Evolutionary conservation across 1,284 basidiomycete species (phyloP).

Genomic region (Sphagnurus paluster): DNA sequence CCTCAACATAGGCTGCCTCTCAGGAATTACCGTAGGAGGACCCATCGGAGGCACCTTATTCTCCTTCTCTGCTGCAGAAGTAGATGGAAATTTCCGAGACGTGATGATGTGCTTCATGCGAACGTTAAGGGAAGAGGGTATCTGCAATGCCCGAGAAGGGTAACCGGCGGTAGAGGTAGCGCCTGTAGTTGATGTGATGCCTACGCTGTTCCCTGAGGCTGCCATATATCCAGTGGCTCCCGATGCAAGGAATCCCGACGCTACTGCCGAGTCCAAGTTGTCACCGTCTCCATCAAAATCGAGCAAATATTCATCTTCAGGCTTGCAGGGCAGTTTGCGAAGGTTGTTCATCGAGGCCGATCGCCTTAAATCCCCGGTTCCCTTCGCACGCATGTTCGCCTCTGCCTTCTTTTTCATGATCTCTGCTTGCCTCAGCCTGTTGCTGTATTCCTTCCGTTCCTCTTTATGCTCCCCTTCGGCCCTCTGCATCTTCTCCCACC

Average conservation of each 20-base stretch:
- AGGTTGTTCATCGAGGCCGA: constrained; percentile 80
- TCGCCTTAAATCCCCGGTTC: constrained; percentile 65
- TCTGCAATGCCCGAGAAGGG: constrained; percentile 40
- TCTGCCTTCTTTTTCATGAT: constrained; percentile 45
- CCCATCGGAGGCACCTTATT: constrained; percentile 56
- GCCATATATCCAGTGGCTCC: constrained; percentile 64
- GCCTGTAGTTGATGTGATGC: constrained; percentile 85
- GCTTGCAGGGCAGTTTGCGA: constrained; percentile 44
- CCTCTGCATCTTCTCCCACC: constrained; percentile 59
- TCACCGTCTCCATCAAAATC: constrained; percentile 55
- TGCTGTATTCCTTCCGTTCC: constrained; percentile 45
- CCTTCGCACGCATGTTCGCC: constrained; percentile 39
- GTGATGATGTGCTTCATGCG: constrained; percentile 66
- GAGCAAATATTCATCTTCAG: constrained; percentile 32
- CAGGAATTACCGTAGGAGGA: constrained; percentile 61
- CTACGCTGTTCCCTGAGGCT: constrained; percentile 94
- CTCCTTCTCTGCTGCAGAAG: constrained; percentile 25
- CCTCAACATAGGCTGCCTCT: constrained; percentile 51
- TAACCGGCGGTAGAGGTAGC: constrained; percentile 77
- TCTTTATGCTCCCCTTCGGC: constrained; percentile 50
- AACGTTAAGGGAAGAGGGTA: constrained; percentile 55
- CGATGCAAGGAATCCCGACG: constrained; percentile 70
- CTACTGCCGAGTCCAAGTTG: constrained; percentile 53
- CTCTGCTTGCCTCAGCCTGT: constrained; percentile 36
- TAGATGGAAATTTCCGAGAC: constrained; percentile 48